These are phyloP conservation scores for Spatholobus suberectus DNA, from an alignment of 306 rosid species.

Conservation along the genomic window DNA sequence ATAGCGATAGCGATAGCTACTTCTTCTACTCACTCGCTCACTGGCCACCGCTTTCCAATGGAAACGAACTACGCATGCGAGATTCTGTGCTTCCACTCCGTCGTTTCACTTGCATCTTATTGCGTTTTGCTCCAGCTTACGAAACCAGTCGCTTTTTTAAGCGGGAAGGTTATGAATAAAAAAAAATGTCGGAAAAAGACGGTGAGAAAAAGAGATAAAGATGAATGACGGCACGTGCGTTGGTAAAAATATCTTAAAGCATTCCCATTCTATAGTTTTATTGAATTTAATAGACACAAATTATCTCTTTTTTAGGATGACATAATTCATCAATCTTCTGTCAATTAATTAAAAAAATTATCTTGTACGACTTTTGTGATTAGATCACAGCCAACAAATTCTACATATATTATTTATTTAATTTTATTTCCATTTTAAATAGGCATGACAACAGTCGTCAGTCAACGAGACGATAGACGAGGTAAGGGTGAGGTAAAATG, in stretches of 20 bases:
- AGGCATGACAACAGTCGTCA: too few species aligned
- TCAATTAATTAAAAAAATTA: too few species aligned
- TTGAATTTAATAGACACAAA: too few species aligned
- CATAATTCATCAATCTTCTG: too few species aligned
- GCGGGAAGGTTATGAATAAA: not conserved
- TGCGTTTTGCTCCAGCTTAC: conserved; percentile 9
- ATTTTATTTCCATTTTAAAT: too few species aligned
- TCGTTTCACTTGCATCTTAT: not conserved
- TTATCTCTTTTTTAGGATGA: too few species aligned
- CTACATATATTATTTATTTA: too few species aligned
- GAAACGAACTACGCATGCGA: not conserved
- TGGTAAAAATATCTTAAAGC: not conserved
- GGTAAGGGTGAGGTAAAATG: too few species aligned
- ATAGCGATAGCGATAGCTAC: not conserved
- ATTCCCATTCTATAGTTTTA: not conserved
- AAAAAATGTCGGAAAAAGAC: not conserved
- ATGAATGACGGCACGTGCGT: not conserved
- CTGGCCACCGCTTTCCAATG: not conserved
- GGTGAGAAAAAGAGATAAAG: not conserved
- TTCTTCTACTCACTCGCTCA: not conserved
- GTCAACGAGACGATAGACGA: too few species aligned
- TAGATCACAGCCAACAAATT: too few species aligned
- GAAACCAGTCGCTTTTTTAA: not conserved
- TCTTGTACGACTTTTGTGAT: too few species aligned
- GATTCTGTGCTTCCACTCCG: not conserved